Evolutionary conservation across 2,329 filamentous ascomycete genomes (phyloP), one percentile per base, ranked within the genome.

Genomic region (Ophiocordyceps australis): DNA sequence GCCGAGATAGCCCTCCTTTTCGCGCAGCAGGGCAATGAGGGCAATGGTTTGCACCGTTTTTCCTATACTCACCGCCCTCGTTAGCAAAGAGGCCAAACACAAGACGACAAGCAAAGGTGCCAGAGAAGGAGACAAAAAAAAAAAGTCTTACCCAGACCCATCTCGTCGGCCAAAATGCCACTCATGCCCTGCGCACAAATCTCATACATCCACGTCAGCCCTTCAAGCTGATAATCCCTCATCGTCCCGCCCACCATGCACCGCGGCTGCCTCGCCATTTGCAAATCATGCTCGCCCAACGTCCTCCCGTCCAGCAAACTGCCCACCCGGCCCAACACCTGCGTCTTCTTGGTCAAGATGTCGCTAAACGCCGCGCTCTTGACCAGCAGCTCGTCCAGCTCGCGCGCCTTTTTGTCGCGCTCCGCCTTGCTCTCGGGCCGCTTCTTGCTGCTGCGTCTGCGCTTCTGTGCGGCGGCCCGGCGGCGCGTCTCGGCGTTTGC

Each of bases 161-260:
- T 94, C 47, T 94, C 85, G 39, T 94, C 85, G 0, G 85, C 85
- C 17, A 94, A 48, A 30, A 93, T 93, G 2, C 85, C 85, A 36
- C 82, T 91, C 47, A 94, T 67, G 9, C 85, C 85, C 40, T 93
- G 89, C 3, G 62, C 51, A 29, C 64, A 68, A 27, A 71, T 66
- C 58, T 93, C 82, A 39, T 78, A 92, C 58, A 98, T 74, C 89
- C 89, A 98, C 1, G 92, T 91, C 1, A 98, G 50, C 0, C 89
- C 89, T 45, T 95, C 86, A 0, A 98, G 55, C 40, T 98, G 89
- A 43, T 98, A 98, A 33, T 80, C 77, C 12, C 85, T 65, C 86
- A 98, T 95, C 4, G 74, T 76, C 2, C 89, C 89, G 5, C 82
- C 82, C 1, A 75, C 73, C 38, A 98, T 72, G 30, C 83, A 71